Conservation (phyloP, 1,284 basidiomycete species). For the Rhodotorula sp. region DNA sequence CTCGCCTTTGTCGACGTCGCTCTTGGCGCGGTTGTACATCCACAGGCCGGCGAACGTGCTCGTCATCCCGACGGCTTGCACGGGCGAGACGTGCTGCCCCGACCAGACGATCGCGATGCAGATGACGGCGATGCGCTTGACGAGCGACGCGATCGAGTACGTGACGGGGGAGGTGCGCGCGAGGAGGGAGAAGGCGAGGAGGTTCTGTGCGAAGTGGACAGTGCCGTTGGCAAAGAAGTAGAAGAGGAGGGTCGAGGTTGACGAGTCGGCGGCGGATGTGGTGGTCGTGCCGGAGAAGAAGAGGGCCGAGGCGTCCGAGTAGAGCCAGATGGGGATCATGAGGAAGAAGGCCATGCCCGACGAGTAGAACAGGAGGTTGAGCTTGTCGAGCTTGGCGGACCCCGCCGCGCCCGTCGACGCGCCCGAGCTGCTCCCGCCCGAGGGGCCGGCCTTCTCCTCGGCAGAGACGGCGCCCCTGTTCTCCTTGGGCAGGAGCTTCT, state of each 20-base stretch:
- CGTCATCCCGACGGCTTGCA: conserved; percentile 83
- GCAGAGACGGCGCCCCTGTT: not conserved
- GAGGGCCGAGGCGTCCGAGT: conserved; percentile 73
- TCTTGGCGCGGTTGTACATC: conserved; percentile 94
- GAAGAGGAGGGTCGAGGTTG: conserved; percentile 53
- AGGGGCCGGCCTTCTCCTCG: conserved; percentile 2
- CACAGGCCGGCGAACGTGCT: conserved; percentile 89
- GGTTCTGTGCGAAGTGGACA: conserved; percentile 95
- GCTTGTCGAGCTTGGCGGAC: conserved; percentile 79
- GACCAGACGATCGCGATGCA: conserved; percentile 98
- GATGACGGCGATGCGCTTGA: conserved; percentile 98
- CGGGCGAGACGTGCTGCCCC: conserved; percentile 75
- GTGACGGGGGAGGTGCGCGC: conserved; percentile 96
- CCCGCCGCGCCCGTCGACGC: conserved; percentile 19
- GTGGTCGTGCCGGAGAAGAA: conserved; percentile 52
- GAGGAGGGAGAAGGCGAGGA: conserved; percentile 95
- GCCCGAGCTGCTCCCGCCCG: not conserved
- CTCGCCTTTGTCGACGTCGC: conserved; percentile 89
- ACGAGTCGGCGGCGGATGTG: conserved; percentile 10
- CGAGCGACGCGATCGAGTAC: conserved; percentile 95
- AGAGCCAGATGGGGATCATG: conserved; percentile 93
- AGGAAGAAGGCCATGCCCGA: conserved; percentile 89
- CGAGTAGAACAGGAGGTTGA: conserved; percentile 94
- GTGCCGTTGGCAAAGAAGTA: conserved; percentile 90
- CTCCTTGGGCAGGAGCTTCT: conserved; percentile 83